A percentile compares a stretch with the other conserved stretches of the same genome.
Conservation (phyloP, 1,139 yeast species). For the Meyerozyma sp. region DNA sequence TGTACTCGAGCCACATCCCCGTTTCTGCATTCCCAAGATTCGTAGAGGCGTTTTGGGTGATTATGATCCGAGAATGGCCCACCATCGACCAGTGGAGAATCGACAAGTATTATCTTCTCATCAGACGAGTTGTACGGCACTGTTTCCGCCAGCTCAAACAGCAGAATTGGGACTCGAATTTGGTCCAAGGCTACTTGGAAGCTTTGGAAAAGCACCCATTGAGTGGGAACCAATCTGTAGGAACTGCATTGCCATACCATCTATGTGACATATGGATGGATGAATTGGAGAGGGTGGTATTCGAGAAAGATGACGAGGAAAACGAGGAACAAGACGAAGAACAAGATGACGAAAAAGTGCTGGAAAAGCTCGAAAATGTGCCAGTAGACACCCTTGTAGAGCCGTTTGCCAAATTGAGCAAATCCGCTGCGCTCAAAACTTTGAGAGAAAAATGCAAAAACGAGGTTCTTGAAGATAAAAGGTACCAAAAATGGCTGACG, state of each 20-base stretch:
- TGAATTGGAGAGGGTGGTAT: conserved; percentile 68
- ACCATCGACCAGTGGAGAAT: conserved; percentile 78
- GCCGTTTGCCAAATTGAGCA: conserved; percentile 54
- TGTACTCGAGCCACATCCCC: conserved; percentile 48
- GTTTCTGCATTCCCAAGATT: conserved; percentile 42
- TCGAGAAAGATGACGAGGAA: conserved; percentile 40
- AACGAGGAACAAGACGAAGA: conserved; percentile 25
- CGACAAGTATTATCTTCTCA: conserved; percentile 77
- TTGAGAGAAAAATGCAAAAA: conserved; percentile 60
- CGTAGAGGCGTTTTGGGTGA: conserved; percentile 74
- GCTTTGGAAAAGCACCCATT: conserved; percentile 42
- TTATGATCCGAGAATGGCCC: conserved; percentile 80
- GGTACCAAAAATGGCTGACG: conserved; percentile 56
- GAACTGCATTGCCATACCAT: conserved; percentile 81
- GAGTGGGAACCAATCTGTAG: conserved; percentile 54
- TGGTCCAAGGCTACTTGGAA: conserved; percentile 43
- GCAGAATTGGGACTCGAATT: conserved; percentile 51
- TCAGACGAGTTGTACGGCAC: conserved; percentile 71
- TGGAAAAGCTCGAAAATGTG: conserved; percentile 30
- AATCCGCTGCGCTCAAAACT: conserved; percentile 52
- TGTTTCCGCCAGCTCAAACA: conserved; percentile 51
- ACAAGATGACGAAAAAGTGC: conserved; percentile 19
- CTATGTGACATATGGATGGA: conserved; percentile 79
- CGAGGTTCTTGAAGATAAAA: conserved; percentile 61
- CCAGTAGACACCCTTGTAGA: conserved; percentile 53